Evolutionary conservation across 2,329 filamentous ascomycete genomes (phyloP), one percentile per base, ranked within the genome.

Genomic region (Sarocladium brachiariae): DNA sequence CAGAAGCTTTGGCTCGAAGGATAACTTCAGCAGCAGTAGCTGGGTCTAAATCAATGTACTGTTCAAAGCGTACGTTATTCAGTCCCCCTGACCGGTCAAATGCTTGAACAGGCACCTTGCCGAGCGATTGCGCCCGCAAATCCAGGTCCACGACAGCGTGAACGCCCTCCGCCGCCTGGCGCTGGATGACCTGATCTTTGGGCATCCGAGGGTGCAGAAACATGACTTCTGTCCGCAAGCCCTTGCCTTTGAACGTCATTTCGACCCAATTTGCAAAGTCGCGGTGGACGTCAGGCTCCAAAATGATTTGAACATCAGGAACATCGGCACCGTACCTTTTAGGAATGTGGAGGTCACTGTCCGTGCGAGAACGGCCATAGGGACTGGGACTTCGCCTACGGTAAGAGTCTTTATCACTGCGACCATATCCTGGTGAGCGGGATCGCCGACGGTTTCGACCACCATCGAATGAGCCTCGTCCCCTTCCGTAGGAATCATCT

Each of bases 161-260:
- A 1, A 96, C 92, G 16, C 93, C 92, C 65, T 97, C 91, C 10
- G 91, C 72, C 33, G 95, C 87, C 63, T 96, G 89, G 49, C 87
- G 79, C 57, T 89, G 84, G 49, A 96, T 81, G n/a, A 96, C 83
- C 4, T 85, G 80, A 31, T 86, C 81, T 54, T 91, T 83, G 16
- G 87, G 80, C 41, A 95, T 81, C 19, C 87, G 82, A 25, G 89
- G 83, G 51, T 84, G 86, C 41, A 96, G 73, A 57, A 87, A 86
- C 68, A 96, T 84, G 18, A 90, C 83, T 59, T 95, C 87, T 13
- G 85, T 84, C 53, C 80, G 84, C 33, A 97, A 72, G 2, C 83
- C 83, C 50, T 84, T 83, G 30, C 78, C 76, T 52, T 79, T 76
- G 64, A 97, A 95, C 0, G 83, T 78, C 30, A 78, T 77, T 63